Evolutionary conservation across 2,329 filamentous ascomycete species (phyloP), one percentile per base, ranked within the genome.

Genomic region (Passalora sequoiae): DNA sequence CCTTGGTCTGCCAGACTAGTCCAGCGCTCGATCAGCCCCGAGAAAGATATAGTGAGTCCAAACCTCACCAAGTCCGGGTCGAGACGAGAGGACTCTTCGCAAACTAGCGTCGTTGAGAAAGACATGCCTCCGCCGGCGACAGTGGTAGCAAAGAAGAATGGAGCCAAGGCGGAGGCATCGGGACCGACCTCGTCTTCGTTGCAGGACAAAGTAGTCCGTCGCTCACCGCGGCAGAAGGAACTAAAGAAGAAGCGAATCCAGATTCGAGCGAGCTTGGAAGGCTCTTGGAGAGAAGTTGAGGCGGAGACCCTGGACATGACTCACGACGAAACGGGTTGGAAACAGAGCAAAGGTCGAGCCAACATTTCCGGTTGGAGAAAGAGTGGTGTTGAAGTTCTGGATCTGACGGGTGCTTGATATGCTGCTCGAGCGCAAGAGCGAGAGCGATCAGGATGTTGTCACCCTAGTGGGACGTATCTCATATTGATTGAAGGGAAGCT

Each of bases 321-420:
- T 4, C 58, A 56, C 15, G 57, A 59, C 36, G 56, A 51, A 2
- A 55, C 55, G 41, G 51, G 51, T 1, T 51, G 47, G 50, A 46
- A 43, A 7, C 31, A 40, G 15, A 54, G 44, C 31, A 27, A 38
- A 7, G 50, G 50, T 5, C 44, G 38, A 24, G 49, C 48, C n/a
- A 43, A 35, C 9, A 17, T 40, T 13, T 47, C 32, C 25, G 53
- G 38, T 12, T 65, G 57, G 52, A 50, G 62, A 40, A 54, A 56
- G 39, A 65, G 62, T 51, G 61, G 55, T 3, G 60, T 66, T 15
- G 62, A 64, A 38, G 51, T 64, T 4, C 47, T 66, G 49, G 63
- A 66, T 41, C 15, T 38, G 40, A 41, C 30, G 16, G 39, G 29
- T 13, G 39, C 39, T 25, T 41, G 39, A 36, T 6, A 27, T 7